These are phyloP conservation scores for Stellera chamaejasme DNA, from an alignment of 345 rosid genomes.

Conservation along the genomic window DNA sequence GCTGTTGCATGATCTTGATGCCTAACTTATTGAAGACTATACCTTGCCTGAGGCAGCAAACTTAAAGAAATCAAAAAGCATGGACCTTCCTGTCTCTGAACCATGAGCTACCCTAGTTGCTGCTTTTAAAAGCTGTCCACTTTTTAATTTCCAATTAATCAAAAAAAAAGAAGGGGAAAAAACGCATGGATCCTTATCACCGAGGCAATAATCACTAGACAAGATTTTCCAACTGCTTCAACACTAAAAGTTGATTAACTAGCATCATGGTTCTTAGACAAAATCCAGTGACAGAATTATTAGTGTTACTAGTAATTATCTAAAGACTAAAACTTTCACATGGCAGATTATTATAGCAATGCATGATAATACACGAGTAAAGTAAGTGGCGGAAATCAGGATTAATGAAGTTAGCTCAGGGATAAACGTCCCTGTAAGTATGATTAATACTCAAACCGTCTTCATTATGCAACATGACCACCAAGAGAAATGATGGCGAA, in stretches of 20 bases:
- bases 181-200: not conserved
- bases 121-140: constrained; percentile 18
- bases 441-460: constrained; percentile 20
- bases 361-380: too few relatives aligned
- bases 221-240: constrained; percentile 15
- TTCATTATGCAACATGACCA: constrained; percentile 21
- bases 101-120: constrained; percentile 22
- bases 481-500: constrained; percentile 33
- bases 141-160: constrained; percentile 19
- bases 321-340: too few relatives aligned
- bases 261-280: too few relatives aligned
- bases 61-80: constrained; percentile 26
- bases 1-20: constrained; percentile 39
- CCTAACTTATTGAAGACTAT: constrained; percentile 57
- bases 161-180: constrained; percentile 4
- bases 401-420: constrained; percentile 5
- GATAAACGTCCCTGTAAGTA: constrained; percentile 13
- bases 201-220: constrained; percentile 1
- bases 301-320: too few relatives aligned
- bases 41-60: constrained; percentile 47
- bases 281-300: too few relatives aligned
- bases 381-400: not conserved
- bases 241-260: too few relatives aligned
- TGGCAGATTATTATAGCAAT: too few relatives aligned
- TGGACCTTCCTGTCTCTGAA: constrained; percentile 51